Evolutionary conservation across 257 asterid species (phyloP).

Genomic region (Petunia secreta): DNA sequence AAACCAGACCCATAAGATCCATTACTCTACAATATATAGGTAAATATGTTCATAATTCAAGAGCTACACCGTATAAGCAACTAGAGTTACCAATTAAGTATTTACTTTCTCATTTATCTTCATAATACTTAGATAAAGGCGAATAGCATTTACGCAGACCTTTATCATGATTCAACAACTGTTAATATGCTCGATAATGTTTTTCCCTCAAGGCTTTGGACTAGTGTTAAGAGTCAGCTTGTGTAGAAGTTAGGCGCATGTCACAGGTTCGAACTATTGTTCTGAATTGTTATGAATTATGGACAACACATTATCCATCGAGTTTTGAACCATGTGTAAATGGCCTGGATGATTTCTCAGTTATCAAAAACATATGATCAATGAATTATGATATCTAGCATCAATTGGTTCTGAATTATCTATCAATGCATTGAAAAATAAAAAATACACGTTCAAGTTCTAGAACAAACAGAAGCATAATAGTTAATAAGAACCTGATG

Average conservation of each 20-base stretch:
- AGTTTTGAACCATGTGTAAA: too few relatives aligned
- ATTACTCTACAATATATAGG: neutral
- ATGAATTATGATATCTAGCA: neutral
- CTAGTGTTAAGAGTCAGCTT: too few relatives aligned
- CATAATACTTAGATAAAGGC: too few relatives aligned
- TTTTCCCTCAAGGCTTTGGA: neutral
- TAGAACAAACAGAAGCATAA: neutral
- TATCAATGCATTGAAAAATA: neutral
- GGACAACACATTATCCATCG: too few relatives aligned
- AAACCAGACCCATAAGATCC: neutral
- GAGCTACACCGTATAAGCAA: neutral
- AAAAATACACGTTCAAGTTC: neutral
- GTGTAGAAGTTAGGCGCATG: too few relatives aligned
- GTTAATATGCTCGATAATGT: neutral
- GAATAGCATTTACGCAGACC: neutral
- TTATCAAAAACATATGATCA: too few relatives aligned
- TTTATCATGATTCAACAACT: neutral
- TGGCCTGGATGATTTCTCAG: too few relatives aligned
- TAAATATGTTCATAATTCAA: neutral
- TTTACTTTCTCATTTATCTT: too few relatives aligned
- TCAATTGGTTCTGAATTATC: neutral
- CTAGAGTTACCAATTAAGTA: neutral
- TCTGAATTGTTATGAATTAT: too few relatives aligned
- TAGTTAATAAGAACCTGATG: neutral
- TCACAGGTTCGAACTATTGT: too few relatives aligned